Percentiles rank a stretch among this genome's conserved stretches.
phyloP scores from a whole-genome alignment of 2,329 filamentous ascomycete species.

The Xylariomycetidae sp. region DNA sequence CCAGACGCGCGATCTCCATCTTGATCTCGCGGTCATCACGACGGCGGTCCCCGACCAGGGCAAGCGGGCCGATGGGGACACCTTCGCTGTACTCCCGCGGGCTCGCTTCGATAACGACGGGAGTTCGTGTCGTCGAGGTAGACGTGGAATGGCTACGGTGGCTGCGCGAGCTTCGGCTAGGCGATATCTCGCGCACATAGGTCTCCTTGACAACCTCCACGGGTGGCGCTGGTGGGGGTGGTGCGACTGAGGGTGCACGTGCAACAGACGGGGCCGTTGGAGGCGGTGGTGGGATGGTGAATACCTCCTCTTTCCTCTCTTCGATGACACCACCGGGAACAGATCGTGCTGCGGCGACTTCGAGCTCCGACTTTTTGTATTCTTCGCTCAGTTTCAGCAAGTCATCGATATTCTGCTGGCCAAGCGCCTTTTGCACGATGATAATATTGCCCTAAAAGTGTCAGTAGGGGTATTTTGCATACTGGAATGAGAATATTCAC shows the following conservation, averaged over 20 bases:
- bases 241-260: conserved; percentile 23
- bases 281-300: conserved; percentile 30
- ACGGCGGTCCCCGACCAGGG: conserved; percentile 33
- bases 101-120: conserved; percentile 36
- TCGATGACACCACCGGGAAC: conserved; percentile 42
- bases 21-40: conserved; percentile 60
- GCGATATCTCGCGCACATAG: conserved; percentile 46
- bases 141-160: conserved; percentile 28
- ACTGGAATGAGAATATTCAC: conserved; percentile 46
- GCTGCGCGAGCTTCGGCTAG: conserved; percentile 30
- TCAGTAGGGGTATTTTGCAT: conserved; percentile 25
- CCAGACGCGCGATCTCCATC: conserved; percentile 66
- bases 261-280: conserved; percentile 22
- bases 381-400: conserved; percentile 78
- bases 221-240: conserved; percentile 21
- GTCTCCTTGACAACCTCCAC: conserved; percentile 40
- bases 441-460: conserved; percentile 66
- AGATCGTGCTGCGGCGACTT: conserved; percentile 42
- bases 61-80: conserved; percentile 35
- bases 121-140: conserved; percentile 31
- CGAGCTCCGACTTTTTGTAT: conserved; percentile 55
- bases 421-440: conserved; percentile 77
- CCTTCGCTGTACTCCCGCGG: conserved; percentile 31
- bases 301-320: conserved; percentile 42
- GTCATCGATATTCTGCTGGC: conserved; percentile 88